A percentile compares a stretch with the other conserved stretches of the same genome.
Evolutionary conservation across 2,329 filamentous ascomycete genomes (phyloP).

Genomic region (Aspergillus sergii): DNA sequence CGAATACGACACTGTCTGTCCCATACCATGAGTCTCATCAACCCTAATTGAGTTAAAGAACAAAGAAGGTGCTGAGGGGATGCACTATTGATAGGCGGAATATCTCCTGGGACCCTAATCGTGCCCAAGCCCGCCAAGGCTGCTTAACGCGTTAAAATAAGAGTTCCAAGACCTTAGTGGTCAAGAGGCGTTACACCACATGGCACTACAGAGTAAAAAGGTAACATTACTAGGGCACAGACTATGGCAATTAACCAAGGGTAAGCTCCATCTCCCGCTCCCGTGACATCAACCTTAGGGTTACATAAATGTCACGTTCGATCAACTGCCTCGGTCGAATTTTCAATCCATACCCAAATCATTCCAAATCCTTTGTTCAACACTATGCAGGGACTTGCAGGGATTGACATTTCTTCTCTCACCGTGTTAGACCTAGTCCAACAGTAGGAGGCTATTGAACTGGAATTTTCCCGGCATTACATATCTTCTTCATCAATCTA

Average conservation of each 20-base stretch:
- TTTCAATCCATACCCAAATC: neutral
- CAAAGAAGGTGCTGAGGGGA: neutral
- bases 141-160: neutral
- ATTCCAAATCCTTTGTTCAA: neutral
- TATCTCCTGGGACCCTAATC: neutral
- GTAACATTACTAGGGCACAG: neutral
- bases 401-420: too few relatives aligned
- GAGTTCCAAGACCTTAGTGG: neutral
- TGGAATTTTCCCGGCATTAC: too few relatives aligned
- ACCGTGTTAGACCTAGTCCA: too few relatives aligned
- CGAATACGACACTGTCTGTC: neutral
- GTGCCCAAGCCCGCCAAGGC: neutral
- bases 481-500: too few relatives aligned
- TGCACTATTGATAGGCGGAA: conserved; percentile 1
- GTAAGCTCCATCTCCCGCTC: neutral
- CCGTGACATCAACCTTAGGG: neutral
- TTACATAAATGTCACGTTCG: neutral
- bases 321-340: neutral
- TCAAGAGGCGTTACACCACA: neutral
- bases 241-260: neutral
- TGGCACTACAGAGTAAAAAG: neutral
- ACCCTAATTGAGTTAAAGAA: neutral
- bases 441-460: neutral
- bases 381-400: neutral
- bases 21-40: neutral